Evolutionary conservation across 164 flowering plant genomes (phyloP).

Genomic region (Magnolia kwangsiensis): DNA sequence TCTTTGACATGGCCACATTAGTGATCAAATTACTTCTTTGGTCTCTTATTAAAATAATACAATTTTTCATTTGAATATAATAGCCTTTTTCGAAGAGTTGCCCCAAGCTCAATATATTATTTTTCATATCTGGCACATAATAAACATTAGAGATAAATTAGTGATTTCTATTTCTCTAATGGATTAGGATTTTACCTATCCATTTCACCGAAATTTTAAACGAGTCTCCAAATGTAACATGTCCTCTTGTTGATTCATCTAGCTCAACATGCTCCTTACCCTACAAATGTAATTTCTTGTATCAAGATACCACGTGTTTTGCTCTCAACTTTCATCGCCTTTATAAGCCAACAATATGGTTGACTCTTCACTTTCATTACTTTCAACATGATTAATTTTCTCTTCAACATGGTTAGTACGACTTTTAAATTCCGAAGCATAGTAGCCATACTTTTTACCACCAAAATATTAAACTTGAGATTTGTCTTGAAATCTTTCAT

Average conservation of each 20-base stretch:
- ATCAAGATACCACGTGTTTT: not conserved
- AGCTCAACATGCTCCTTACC: not conserved
- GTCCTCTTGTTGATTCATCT: not conserved
- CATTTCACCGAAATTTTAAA: not conserved
- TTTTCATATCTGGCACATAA: not conserved
- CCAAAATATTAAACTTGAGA: too few species aligned
- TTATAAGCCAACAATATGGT: not conserved
- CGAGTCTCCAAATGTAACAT: not conserved
- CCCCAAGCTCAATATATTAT: not conserved
- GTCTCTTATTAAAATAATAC: not conserved
- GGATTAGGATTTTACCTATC: not conserved
- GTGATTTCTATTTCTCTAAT: not conserved
- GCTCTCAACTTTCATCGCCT: not conserved
- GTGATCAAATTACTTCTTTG: too few species aligned
- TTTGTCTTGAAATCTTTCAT: too few species aligned
- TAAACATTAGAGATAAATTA: not conserved
- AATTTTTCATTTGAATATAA: not conserved
- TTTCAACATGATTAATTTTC: not conserved
- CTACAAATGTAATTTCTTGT: not conserved
- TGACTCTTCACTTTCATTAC: not conserved
- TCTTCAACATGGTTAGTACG: not conserved
- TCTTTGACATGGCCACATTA: too few species aligned
- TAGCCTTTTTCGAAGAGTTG: not conserved
- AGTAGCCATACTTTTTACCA: too few species aligned
- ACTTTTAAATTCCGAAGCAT: not conserved